Evolutionary conservation across 2,329 filamentous ascomycete genomes (phyloP).

Genomic region (Dothideomycetidae sp.): DNA sequence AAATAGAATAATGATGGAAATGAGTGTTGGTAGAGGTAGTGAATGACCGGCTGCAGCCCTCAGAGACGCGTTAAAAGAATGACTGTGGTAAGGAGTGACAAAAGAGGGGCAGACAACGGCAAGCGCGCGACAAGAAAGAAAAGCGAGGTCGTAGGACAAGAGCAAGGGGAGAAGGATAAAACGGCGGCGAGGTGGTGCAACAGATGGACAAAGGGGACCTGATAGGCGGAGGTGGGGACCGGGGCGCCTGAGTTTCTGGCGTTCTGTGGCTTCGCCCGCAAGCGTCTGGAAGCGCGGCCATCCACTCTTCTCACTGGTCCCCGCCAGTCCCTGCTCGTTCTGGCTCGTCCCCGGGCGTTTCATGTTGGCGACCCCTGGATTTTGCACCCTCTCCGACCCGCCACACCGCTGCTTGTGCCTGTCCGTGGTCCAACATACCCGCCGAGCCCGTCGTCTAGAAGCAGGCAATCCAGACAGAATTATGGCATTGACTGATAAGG

Average conservation of each 20-base stretch:
- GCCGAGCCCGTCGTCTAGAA: too few relatives aligned
- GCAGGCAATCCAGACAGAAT: not conserved
- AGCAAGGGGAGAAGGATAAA: not conserved
- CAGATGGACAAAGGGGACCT: not conserved
- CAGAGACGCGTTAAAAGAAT: conserved; percentile 7
- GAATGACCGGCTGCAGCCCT: conserved; percentile 8
- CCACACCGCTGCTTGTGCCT: not conserved
- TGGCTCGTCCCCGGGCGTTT: not conserved
- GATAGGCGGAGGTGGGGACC: not conserved
- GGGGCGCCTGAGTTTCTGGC: too few relatives aligned
- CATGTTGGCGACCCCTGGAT: not conserved
- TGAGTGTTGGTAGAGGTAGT: not conserved
- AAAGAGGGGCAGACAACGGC: not conserved
- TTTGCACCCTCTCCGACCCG: not conserved
- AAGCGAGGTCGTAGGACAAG: not conserved
- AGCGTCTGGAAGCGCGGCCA: too few relatives aligned
- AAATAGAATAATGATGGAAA: conserved; percentile 1
- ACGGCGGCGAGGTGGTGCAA: not conserved
- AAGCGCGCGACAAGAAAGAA: not conserved
- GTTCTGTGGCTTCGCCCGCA: too few relatives aligned
- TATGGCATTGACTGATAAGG: not conserved
- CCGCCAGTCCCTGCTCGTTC: not conserved
- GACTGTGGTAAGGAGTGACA: conserved; percentile 3
- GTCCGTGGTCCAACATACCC: too few relatives aligned
- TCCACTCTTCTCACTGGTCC: not conserved